Conservation (phyloP, 2,329 filamentous ascomycete species). For the Neofusicoccum sp. region DNA sequence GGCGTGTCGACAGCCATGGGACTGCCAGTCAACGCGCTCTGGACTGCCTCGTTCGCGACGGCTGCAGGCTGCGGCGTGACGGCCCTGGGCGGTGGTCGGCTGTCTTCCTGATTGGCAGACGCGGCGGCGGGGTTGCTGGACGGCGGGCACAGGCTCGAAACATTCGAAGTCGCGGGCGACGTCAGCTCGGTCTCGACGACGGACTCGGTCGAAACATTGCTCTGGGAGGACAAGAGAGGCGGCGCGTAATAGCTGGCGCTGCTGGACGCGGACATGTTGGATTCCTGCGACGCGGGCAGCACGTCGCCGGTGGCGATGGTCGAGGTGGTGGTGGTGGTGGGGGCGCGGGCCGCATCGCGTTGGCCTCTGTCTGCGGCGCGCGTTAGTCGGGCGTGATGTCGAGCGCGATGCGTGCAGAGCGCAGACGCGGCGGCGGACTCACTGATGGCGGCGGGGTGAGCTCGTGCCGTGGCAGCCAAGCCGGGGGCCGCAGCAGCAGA, state of each 20-base stretch:
- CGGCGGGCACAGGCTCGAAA: slow-evolving; percentile 52
- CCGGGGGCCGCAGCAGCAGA: slow-evolving; percentile 1
- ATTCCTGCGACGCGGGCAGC: slow-evolving; percentile 27
- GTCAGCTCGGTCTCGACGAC: slow-evolving; percentile 31
- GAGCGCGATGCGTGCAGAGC: not conserved
- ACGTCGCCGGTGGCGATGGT: not conserved
- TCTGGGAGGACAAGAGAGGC: slow-evolving; percentile 31
- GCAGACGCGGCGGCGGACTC: not conserved
- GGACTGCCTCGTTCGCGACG: slow-evolving; percentile 30
- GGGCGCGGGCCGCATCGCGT: not conserved
- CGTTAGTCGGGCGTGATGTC: not conserved
- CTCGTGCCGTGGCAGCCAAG: slow-evolving; percentile 15
- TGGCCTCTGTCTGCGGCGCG: slow-evolving; percentile 2
- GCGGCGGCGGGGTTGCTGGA: slow-evolving; percentile 38
- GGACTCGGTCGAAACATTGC: slow-evolving; percentile 34
- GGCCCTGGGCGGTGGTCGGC: slow-evolving; percentile 16
- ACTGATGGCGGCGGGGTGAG: slow-evolving; percentile 11
- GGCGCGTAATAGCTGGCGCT: slow-evolving; percentile 28
- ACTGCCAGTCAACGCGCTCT: slow-evolving; percentile 29
- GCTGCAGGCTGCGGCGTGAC: slow-evolving; percentile 29
- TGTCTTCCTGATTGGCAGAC: not conserved
- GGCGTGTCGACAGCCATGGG: slow-evolving; percentile 43
- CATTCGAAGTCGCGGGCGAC: slow-evolving; percentile 29
- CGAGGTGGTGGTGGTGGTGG: not conserved
- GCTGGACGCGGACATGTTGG: slow-evolving; percentile 33